Conservation (phyloP, 306 rosid genomes). For the Biancaea sappan region DNA sequence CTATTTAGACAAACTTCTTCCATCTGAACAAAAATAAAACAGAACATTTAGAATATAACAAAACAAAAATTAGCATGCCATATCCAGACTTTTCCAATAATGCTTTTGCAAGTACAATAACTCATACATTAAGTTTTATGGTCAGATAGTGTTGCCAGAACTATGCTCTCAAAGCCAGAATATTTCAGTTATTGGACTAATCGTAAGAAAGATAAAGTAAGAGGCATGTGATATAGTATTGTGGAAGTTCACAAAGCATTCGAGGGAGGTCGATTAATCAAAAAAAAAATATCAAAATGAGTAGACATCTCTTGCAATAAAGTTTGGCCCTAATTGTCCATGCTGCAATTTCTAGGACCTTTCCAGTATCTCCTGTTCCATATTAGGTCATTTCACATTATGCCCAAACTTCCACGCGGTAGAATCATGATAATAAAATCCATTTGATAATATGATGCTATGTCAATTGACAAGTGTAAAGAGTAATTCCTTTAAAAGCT, state of each 20-base stretch:
- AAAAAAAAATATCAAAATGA: neutral
- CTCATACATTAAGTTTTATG: neutral
- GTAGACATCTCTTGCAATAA: neutral
- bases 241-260: neutral
- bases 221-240: neutral
- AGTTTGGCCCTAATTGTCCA: neutral
- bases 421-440: neutral
- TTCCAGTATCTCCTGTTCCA: neutral
- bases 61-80: neutral
- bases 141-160: neutral
- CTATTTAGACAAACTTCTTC: slow-evolving; percentile 78
- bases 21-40: slow-evolving; percentile 54
- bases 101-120: neutral
- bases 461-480: neutral
- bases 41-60: neutral
- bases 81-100: slow-evolving; percentile 6
- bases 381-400: neutral
- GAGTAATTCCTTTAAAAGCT: neutral
- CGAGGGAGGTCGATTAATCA: neutral
- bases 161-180: neutral
- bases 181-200: neutral
- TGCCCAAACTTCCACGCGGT: neutral
- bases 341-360: neutral
- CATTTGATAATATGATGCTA: neutral
- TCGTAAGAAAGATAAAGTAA: neutral